These are phyloP conservation scores for Vitis hybrid DNA, from an alignment of 177 flowering plant species.

Conservation along the genomic window DNA sequence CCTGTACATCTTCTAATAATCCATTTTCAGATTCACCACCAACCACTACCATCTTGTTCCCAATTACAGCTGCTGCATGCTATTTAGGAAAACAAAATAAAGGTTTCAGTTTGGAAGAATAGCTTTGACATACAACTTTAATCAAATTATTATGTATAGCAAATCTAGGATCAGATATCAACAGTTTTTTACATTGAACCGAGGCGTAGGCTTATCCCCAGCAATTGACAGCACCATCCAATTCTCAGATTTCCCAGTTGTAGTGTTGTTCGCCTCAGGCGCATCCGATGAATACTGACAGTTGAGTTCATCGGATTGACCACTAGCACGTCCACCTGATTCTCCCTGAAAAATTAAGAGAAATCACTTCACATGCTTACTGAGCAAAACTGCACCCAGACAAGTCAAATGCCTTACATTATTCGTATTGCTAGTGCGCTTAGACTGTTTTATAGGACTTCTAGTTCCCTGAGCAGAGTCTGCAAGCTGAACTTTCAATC, in stretches of 20 bases:
- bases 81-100: conserved; percentile 22
- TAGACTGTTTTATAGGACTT: conserved; percentile 74
- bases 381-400: background rate
- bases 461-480: conserved; percentile 73
- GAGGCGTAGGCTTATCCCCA: conserved; percentile 86
- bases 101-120: background rate
- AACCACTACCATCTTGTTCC: conserved; percentile 80
- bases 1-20: conserved; percentile 76
- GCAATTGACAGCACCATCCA: conserved; percentile 87
- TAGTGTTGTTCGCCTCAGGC: conserved; percentile 39
- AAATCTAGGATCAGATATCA: background rate
- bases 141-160: background rate
- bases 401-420: conserved; percentile 43
- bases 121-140: background rate
- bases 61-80: conserved; percentile 83
- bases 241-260: conserved; percentile 67
- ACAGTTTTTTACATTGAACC: conserved; percentile 62
- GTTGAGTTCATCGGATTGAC: conserved; percentile 51
- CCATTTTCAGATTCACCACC: conserved; percentile 75
- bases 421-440: conserved; percentile 40
- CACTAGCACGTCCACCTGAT: conserved; percentile 29
- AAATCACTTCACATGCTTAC: background rate
- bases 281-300: conserved; percentile 40
- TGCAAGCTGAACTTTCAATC: conserved; percentile 89
- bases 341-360: conserved; percentile 45